Conservation (phyloP, 768 basidiomycete species). For the Russula sp. region DNA sequence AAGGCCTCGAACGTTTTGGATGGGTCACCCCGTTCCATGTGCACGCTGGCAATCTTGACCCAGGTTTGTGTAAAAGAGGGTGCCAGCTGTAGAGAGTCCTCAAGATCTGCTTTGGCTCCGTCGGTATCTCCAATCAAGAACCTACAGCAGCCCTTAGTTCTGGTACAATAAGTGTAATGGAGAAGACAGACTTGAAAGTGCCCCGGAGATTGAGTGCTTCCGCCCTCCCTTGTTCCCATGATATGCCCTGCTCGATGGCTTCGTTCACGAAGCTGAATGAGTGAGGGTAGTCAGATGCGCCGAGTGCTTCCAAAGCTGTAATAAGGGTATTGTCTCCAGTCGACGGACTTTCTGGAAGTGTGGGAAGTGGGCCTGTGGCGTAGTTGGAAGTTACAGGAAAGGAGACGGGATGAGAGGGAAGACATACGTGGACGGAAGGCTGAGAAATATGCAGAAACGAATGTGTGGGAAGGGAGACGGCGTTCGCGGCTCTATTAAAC, state of each 20-base stretch:
- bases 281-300: slow-evolving; percentile 80
- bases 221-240: slow-evolving; percentile 68
- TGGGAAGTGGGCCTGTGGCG: slow-evolving; percentile 57
- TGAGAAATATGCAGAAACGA: slow-evolving; percentile 93
- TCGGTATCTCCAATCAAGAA: slow-evolving; percentile 85
- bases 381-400: slow-evolving; percentile 8
- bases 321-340: slow-evolving; percentile 82
- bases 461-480: slow-evolving; percentile 82
- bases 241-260: slow-evolving; percentile 82
- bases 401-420: slow-evolving; percentile 11
- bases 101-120: slow-evolving; percentile 80
- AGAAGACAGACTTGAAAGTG: slow-evolving; percentile 79
- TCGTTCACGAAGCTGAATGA: slow-evolving; percentile 78
- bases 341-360: slow-evolving; percentile 68
- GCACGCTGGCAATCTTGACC: slow-evolving; percentile 94
- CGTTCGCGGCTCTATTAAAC: slow-evolving; percentile 62
- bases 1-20: slow-evolving; percentile 85
- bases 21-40: slow-evolving; percentile 92
- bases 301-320: slow-evolving; percentile 78
- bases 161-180: neutral
- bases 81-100: slow-evolving; percentile 65
- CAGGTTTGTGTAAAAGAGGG: slow-evolving; percentile 79
- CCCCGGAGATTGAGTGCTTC: slow-evolving; percentile 91
- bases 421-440: slow-evolving; percentile 87
- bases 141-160: slow-evolving; percentile 40